These are phyloP conservation scores for Aspergillus spinulosporus DNA, from an alignment of 2,329 filamentous ascomycete species.

Conservation along the genomic window DNA sequence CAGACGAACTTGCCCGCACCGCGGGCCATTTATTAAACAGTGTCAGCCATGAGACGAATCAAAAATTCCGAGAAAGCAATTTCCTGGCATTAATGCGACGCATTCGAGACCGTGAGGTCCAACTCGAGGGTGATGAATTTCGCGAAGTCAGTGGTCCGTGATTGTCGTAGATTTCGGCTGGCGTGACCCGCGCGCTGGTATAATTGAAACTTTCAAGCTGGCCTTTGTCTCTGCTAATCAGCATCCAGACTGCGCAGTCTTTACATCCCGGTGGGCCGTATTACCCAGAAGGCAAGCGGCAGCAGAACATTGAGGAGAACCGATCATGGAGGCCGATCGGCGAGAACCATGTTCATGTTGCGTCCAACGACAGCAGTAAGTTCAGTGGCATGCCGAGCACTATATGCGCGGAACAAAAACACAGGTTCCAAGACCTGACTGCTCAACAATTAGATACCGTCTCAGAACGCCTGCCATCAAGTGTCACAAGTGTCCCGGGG, in stretches of 20 bases:
- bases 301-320: constrained; percentile 9
- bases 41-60: constrained; percentile 65
- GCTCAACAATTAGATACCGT: constrained; percentile 9
- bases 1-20: constrained; percentile 70
- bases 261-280: constrained; percentile 50
- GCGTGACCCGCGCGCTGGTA: constrained; percentile 41
- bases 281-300: constrained; percentile 40
- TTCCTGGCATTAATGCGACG: constrained; percentile 77
- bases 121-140: constrained; percentile 66
- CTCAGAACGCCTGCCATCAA: background rate
- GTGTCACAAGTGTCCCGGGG: constrained; percentile 2
- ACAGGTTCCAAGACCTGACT: constrained; percentile 10
- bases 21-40: constrained; percentile 70
- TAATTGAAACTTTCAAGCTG: constrained; percentile 30
- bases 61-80: constrained; percentile 75
- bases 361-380: constrained; percentile 27
- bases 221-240: constrained; percentile 39
- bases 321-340: constrained; percentile 6
- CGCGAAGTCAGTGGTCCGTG: constrained; percentile 49
- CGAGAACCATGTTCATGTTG: constrained; percentile 4
- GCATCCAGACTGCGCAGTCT: constrained; percentile 41
- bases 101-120: constrained; percentile 70
- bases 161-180: constrained; percentile 36
- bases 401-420: constrained; percentile 15
- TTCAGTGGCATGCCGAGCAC: constrained; percentile 18